These are phyloP conservation scores for Eremothecium coryli DNA, from an alignment of 1,139 yeast genomes.

Conservation along the genomic window DNA sequence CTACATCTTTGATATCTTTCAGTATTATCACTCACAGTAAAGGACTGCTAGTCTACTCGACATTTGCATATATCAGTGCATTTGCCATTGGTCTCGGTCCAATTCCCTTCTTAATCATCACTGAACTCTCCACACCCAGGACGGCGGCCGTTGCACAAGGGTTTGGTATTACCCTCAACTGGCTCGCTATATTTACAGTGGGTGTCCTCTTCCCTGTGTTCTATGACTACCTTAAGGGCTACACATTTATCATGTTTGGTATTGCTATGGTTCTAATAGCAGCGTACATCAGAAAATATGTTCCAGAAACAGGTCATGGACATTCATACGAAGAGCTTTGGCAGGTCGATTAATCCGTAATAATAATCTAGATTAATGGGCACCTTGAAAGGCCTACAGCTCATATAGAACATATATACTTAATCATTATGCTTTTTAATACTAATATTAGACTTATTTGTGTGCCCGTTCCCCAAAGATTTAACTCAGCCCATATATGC, in stretches of 20 bases:
- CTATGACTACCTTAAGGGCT: conserved; percentile 59
- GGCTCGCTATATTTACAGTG: conserved; percentile 79
- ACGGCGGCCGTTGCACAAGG: conserved; percentile 87
- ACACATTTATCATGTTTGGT: conserved; percentile 70
- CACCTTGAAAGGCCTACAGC: too few species aligned
- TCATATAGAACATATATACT: too few species aligned
- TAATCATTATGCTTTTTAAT: too few species aligned
- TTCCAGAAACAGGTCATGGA: conserved; percentile 79
- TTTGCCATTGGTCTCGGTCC: conserved; percentile 94
- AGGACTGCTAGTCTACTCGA: conserved; percentile 50
- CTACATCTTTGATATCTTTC: conserved; percentile 53
- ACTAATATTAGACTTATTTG: too few species aligned
- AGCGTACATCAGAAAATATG: conserved; percentile 37
- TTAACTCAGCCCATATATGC: too few species aligned
- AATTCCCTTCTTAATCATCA: conserved; percentile 80
- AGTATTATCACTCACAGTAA: conserved; percentile 51
- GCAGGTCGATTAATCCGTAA: too few species aligned
- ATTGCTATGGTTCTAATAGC: conserved; percentile 42
- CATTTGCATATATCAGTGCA: conserved; percentile 64
- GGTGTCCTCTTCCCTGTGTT: conserved; percentile 75
- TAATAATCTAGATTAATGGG: too few species aligned
- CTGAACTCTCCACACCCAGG: conserved; percentile 74
- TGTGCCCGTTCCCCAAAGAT: too few species aligned
- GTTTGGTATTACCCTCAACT: conserved; percentile 83
- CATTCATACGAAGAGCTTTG: conserved; percentile 21